Evolutionary conservation across 1,284 basidiomycete species (phyloP).

Genomic region (Austropuccinia psidii): DNA sequence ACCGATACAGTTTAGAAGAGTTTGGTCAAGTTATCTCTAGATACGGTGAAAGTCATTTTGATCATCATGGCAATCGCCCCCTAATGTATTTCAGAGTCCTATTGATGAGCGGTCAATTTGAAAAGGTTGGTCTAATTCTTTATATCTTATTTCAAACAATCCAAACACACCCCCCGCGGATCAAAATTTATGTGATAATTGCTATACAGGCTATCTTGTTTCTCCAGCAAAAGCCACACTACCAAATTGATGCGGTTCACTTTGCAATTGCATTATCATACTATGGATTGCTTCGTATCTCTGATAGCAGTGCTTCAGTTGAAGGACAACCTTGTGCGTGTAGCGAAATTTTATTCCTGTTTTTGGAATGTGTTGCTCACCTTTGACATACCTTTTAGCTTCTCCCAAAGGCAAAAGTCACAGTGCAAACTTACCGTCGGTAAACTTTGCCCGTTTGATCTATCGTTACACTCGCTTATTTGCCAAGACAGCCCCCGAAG

Average conservation of each 20-base stretch:
- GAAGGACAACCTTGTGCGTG: constrained; percentile 71
- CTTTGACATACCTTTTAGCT: constrained; percentile 15
- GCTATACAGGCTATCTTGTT: constrained; percentile 74
- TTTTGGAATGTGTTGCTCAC: neutral
- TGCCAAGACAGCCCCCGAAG: constrained; percentile 79
- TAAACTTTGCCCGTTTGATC: constrained; percentile 77
- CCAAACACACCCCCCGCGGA: neutral
- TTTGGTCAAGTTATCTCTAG: constrained; percentile 71
- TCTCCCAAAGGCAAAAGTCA: constrained; percentile 56
- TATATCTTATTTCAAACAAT: neutral
- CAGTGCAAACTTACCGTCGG: constrained; percentile 49
- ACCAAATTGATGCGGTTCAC: constrained; percentile 89
- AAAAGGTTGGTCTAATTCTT: constrained; percentile 55
- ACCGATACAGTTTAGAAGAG: constrained; percentile 64
- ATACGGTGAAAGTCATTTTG: constrained; percentile 87
- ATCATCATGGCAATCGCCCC: constrained; percentile 61
- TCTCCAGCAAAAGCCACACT: constrained; percentile 76
- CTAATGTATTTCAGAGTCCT: constrained; percentile 79
- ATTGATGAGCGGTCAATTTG: constrained; percentile 87
- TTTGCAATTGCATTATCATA: constrained; percentile 85
- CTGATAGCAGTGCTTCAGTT: constrained; percentile 66
- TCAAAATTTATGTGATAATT: neutral
- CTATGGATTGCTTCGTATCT: constrained; percentile 81
- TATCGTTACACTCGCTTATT: constrained; percentile 90
- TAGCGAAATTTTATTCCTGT: neutral